A percentile compares a stretch with the other conserved stretches of the same genome.
phyloP scores from a whole-genome alignment of 257 asterid genomes.

The Plectranthus barbatus region DNA sequence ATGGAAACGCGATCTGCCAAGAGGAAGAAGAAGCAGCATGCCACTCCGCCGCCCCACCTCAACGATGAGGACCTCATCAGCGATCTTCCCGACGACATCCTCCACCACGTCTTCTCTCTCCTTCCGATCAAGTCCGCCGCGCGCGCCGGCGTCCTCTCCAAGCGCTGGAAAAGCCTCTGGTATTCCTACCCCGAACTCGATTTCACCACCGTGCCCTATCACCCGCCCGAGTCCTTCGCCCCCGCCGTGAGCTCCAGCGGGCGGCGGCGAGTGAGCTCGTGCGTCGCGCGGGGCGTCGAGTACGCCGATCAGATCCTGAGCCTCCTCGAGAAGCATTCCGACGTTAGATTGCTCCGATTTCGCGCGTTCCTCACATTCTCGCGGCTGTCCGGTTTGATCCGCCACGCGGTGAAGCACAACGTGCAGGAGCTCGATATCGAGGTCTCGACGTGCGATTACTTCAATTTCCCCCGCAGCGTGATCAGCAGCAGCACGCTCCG shows the following conservation, averaged over 20 bases:
- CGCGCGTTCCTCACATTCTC: constrained; percentile 51
- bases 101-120: constrained; percentile 48
- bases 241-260: not conserved
- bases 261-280: constrained; percentile 14
- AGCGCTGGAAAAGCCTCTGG: constrained; percentile 61
- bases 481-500: constrained; percentile 35
- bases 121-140: constrained; percentile 63
- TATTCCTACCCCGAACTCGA: constrained; percentile 74
- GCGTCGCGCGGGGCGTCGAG: constrained; percentile 21
- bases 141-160: constrained; percentile 49
- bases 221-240: not conserved
- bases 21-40: constrained; percentile 35
- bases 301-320: constrained; percentile 45
- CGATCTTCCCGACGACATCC: constrained; percentile 63
- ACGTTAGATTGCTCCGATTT: constrained; percentile 45
- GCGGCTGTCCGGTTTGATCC: constrained; percentile 35
- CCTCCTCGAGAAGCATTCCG: constrained; percentile 33
- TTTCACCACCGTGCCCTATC: constrained; percentile 36
- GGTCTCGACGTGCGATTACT: constrained; percentile 54
- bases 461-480: constrained; percentile 60
- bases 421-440: constrained; percentile 73
- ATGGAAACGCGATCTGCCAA: constrained; percentile 87
- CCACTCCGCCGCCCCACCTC: not conserved
- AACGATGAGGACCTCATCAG: constrained; percentile 46
- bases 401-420: constrained; percentile 49